Conservation (phyloP, 768 basidiomycete genomes). For the Leccinum pellstonianum region DNA sequence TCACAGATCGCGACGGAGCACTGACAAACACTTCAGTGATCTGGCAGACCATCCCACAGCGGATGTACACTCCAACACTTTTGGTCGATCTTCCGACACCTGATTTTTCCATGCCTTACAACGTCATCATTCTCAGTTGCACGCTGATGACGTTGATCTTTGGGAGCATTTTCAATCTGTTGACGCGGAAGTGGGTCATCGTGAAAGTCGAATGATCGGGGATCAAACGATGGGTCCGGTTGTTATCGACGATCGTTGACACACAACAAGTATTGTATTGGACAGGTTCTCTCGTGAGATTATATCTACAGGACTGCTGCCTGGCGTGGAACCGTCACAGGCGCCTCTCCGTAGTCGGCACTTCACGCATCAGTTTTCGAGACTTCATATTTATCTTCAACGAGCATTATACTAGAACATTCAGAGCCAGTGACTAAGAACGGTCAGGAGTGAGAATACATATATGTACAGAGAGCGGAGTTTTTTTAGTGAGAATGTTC, state of each 20-base stretch:
- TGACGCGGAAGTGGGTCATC: conserved; percentile 81
- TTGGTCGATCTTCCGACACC: conserved; percentile 96
- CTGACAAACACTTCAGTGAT: conserved; percentile 4
- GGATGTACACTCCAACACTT: conserved; percentile 78
- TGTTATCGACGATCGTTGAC: neutral
- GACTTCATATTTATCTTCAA: neutral
- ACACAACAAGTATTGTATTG: neutral
- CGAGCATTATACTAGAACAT: neutral
- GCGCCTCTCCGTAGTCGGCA: neutral
- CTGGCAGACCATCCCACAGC: conserved; percentile 14
- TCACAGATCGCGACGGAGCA: neutral
- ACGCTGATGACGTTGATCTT: conserved; percentile 91
- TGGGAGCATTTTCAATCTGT: conserved; percentile 84
- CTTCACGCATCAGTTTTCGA: neutral
- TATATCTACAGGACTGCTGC: neutral
- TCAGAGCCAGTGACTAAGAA: neutral
- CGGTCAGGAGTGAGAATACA: neutral
- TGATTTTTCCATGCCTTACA: conserved; percentile 99
- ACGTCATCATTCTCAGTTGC: conserved; percentile 96
- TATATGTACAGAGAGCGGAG: neutral
- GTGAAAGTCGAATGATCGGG: conserved; percentile 30
- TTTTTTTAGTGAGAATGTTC: neutral
- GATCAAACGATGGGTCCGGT: neutral
- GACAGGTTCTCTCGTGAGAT: neutral
- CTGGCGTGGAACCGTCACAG: neutral